Base-by-base conservation (phyloP, 257 asterid genomes). In the Rubia yunnanensis region DNA sequence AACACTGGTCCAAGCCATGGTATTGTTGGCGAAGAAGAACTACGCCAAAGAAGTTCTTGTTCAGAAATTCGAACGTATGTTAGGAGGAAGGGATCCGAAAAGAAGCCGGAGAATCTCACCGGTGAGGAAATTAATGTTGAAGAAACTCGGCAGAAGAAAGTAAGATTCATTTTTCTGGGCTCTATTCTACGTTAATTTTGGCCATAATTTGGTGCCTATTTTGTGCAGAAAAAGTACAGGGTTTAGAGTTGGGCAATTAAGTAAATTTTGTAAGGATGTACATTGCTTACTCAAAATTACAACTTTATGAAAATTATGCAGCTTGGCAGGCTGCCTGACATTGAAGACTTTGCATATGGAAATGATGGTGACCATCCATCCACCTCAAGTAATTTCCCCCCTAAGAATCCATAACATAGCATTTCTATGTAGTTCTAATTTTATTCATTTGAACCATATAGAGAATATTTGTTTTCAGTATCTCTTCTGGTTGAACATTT, bases 271-370 rank as follows among this genome's bases (percentile, higher is more conserved):
- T 7, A 22, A 22, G 10, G 0, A 1, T 22, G 14, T 59, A 10
- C 1, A n/a, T 9, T 22, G 15, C 17, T 15, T 30, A 28, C 41
- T 68, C 67, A 55, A 38, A 52, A 41, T 54, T 44, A 41, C 41
- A 61, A 62, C 64, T 55, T 10, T 57, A 56, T 66, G 7, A 30
- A 39, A 50, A 61, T 66, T 71, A 31, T 83, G 82, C 94, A 85
- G 94, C 81, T 78, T 71, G 71, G 70, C 69, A 39, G 75, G 24
- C 77, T 82, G 67, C 92, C 95, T 48, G 96, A 82, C 75, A 92
- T 89, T 68, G 98, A 92, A 83, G 98, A 89, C 75, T 92, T 89
- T 75, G 81, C 88, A 27, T 92, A 75, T 70, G 83, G 84, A 50
- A 85, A 81, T 34, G 77, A 70, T 52, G 64, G 18, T 73, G 68